phyloP scores from a whole-genome alignment of 169 alveolate genomes.

The Cyclospora cayetanensis region DNA sequence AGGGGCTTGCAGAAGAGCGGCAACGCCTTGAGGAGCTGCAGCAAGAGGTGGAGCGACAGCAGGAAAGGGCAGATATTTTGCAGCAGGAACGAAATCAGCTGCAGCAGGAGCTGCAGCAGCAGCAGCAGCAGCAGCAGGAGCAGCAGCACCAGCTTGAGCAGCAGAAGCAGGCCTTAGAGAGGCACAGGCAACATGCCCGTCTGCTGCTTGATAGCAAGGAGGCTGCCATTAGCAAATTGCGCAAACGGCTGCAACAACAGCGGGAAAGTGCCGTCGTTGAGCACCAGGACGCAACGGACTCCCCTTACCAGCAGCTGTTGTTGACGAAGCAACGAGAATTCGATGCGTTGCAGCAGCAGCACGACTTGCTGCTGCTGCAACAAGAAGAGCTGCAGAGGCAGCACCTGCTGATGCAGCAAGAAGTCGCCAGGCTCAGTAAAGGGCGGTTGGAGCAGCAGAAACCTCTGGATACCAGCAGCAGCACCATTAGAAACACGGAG shows the following conservation, averaged over 20 bases:
- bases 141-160: constrained; percentile 30
- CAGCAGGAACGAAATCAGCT: not conserved
- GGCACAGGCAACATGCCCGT: not conserved
- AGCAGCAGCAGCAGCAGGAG: not conserved
- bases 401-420: constrained; percentile 30
- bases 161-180: not conserved
- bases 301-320: constrained; percentile 2
- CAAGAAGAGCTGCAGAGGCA: constrained; percentile 5
- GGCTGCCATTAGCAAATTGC: not conserved
- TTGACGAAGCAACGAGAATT: not conserved
- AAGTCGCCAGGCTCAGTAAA: not conserved
- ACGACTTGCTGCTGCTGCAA: constrained; percentile 10
- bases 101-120: not conserved
- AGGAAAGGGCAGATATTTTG: not conserved
- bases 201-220: not conserved
- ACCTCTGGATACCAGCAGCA: not conserved
- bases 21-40: not conserved
- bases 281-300: not conserved
- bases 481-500: not conserved
- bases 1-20: too few species aligned
- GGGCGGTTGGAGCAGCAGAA: not conserved
- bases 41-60: constrained; percentile 19
- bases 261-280: not conserved
- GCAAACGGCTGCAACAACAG: constrained; percentile 5
- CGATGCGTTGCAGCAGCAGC: not conserved